Percentiles rank a stretch among this genome's conserved stretches.
Conservation (phyloP, 768 basidiomycete species). For the Clathrus columnatus region DNA sequence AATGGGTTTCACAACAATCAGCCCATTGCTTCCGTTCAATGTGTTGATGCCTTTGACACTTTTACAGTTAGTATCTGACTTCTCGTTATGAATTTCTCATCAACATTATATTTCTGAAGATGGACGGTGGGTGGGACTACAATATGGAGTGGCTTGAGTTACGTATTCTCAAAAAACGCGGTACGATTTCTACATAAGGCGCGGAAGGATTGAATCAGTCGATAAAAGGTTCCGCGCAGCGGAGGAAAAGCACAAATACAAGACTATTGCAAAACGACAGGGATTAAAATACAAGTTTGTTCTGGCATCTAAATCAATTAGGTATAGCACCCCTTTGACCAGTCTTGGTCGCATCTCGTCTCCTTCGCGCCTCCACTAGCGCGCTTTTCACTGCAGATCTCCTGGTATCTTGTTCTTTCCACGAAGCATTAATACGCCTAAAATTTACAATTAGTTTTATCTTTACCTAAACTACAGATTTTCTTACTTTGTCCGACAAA, state of each 20-base stretch:
- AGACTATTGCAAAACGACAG: neutral
- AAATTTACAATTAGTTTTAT: conserved; percentile 4
- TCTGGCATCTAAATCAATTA: neutral
- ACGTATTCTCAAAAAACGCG: conserved; percentile 66
- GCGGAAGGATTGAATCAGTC: neutral
- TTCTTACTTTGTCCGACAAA: conserved; percentile 48
- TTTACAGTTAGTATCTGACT: conserved; percentile 57
- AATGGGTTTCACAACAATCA: conserved; percentile 84
- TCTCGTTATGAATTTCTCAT: neutral
- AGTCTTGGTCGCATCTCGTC: conserved; percentile 26
- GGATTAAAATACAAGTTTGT: neutral
- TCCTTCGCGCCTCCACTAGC: conserved; percentile 58
- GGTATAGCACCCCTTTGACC: conserved; percentile 9
- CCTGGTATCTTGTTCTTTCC: conserved; percentile 53
- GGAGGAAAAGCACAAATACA: neutral
- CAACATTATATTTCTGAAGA: conserved; percentile 31
- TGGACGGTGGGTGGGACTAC: conserved; percentile 86
- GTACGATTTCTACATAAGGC: conserved; percentile 43
- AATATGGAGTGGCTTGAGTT: conserved; percentile 83
- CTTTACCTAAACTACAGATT: neutral
- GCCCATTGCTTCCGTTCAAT: conserved; percentile 63
- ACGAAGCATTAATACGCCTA: conserved; percentile 53
- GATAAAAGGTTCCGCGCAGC: neutral
- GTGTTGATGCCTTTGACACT: conserved; percentile 46
- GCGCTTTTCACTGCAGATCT: conserved; percentile 59